Conservation (phyloP, 2,329 filamentous ascomycete genomes). For the Diaporthe aspalathi region DNA sequence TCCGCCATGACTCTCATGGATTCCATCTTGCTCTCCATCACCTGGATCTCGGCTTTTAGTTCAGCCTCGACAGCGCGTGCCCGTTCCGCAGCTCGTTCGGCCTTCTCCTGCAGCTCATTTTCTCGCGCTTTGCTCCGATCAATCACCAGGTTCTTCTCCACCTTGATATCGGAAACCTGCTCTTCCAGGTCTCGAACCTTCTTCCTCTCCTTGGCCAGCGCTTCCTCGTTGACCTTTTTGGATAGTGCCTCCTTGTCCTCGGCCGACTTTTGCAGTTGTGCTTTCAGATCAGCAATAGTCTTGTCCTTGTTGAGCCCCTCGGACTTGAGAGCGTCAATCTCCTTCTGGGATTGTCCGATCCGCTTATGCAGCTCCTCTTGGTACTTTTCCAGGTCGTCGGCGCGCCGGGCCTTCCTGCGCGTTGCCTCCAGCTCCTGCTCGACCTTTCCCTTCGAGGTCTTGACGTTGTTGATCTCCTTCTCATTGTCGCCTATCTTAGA, state of each 20-base stretch:
- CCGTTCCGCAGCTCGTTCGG: constrained; percentile 78
- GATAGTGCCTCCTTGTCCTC: constrained; percentile 76
- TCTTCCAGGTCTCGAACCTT: constrained; percentile 66
- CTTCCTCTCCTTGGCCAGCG: constrained; percentile 73
- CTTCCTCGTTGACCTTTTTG: constrained; percentile 73
- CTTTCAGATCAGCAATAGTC: constrained; percentile 75
- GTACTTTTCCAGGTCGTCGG: constrained; percentile 66
- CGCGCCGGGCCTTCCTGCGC: constrained; percentile 60
- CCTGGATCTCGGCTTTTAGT: constrained; percentile 79
- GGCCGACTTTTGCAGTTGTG: constrained; percentile 75
- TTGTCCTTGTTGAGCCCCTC: constrained; percentile 73
- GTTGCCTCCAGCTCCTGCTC: constrained; percentile 60
- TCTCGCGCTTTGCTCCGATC: constrained; percentile 75
- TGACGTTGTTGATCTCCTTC: constrained; percentile 70
- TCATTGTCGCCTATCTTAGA: constrained; percentile 74
- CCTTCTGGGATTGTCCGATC: constrained; percentile 68
- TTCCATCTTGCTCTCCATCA: constrained; percentile 90
- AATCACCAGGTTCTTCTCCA: constrained; percentile 80
- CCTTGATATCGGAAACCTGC: constrained; percentile 71
- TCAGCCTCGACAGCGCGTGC: constrained; percentile 78
- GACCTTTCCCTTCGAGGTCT: constrained; percentile 69
- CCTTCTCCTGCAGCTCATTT: constrained; percentile 78
- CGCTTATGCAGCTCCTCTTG: constrained; percentile 66
- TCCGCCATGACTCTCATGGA: constrained; percentile 86
- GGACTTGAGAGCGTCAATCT: constrained; percentile 61